Evolutionary conservation across 129 eudicot species (phyloP), one percentile per base, ranked within the genome.

Genomic region (Silybum marianum): DNA sequence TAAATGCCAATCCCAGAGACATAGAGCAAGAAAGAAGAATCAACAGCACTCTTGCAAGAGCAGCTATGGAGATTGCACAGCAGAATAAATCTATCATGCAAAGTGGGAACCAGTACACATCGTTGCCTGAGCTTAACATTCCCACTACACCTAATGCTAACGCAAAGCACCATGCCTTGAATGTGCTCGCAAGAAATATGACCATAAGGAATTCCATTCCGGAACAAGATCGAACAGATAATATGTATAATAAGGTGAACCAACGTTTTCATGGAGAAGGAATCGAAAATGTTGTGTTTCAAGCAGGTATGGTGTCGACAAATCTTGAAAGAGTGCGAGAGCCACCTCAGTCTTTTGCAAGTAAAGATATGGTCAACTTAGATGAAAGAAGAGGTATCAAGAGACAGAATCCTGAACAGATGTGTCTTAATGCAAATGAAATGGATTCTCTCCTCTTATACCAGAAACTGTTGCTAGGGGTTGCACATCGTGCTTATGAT

Each of bases 311-410:
- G 69, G 28, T 21, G 10, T 65, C 71, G 6, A 48, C 80, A 60
- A 32, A 79, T 44, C 21, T 78, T 9, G 48, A 81, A 19, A 69
- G 72, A 36, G 73, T 44, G 32, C 62, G 42, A 38, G 71, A 81
- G 51, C 71, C 54, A 42, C 65, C 36, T 77, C 83, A 83, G 75
- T 16, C 63, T 40, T 39, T 72, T 18, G 28, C 65, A 54, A 82
- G 48, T 21, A 78, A 36, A 16, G 8, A 79, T 36, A 68, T 67
- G 74, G 38, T 38, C 24, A 84, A 63, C 73, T 42, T 76, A 28
- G 65, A 68, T 81, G 90, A 75, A 32, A 78, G 78, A 73, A 88
- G 89, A 84, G 96, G 94, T 9, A 36, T 75, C 40, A 88, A 91
- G 80, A 88, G 97, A 62, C 78, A 77, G 36, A 63, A 69, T 83